Conservation (phyloP, 2,329 filamentous ascomycete genomes). For the Alternaria burnsii region DNA sequence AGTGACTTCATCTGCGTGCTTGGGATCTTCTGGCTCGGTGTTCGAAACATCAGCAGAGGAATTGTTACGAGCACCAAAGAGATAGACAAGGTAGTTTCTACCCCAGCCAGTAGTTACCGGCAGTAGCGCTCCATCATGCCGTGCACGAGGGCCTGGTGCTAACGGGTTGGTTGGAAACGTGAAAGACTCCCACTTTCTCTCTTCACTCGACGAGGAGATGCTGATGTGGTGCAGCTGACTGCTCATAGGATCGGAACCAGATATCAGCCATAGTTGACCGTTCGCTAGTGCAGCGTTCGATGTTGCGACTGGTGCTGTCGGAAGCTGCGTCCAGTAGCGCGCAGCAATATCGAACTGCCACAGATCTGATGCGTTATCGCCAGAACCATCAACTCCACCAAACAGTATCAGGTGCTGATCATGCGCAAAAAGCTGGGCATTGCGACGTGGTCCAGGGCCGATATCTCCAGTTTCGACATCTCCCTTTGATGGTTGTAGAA, state of each 20-base stretch:
- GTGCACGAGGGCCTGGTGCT: conserved; percentile 53
- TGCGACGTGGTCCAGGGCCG: conserved; percentile 31
- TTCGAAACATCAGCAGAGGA: neutral
- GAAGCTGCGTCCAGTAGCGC: conserved; percentile 35
- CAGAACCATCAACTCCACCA: conserved; percentile 37
- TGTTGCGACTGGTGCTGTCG: conserved; percentile 38
- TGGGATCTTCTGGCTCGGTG: conserved; percentile 13
- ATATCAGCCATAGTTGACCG: conserved; percentile 52
- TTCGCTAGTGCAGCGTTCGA: conserved; percentile 50
- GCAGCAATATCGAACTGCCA: conserved; percentile 37
- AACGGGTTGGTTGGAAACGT: conserved; percentile 55
- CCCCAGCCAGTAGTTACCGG: conserved; percentile 56
- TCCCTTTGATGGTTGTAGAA: conserved; percentile 24
- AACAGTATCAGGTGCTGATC: conserved; percentile 35
- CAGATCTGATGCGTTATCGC: conserved; percentile 34
- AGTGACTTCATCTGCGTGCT: conserved; percentile 25
- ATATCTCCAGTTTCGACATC: conserved; percentile 19
- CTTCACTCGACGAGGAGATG: conserved; percentile 26
- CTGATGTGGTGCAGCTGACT: conserved; percentile 41
- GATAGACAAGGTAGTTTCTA: conserved; percentile 55
- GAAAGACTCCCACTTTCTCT: conserved; percentile 50
- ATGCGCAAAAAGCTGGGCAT: conserved; percentile 33
- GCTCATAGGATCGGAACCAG: conserved; percentile 43
- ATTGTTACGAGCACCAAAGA: conserved; percentile 47
- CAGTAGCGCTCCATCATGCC: conserved; percentile 50